phyloP scores from a whole-genome alignment of 176 grass and related monocot genomes.

The Dactylis glomerata region DNA sequence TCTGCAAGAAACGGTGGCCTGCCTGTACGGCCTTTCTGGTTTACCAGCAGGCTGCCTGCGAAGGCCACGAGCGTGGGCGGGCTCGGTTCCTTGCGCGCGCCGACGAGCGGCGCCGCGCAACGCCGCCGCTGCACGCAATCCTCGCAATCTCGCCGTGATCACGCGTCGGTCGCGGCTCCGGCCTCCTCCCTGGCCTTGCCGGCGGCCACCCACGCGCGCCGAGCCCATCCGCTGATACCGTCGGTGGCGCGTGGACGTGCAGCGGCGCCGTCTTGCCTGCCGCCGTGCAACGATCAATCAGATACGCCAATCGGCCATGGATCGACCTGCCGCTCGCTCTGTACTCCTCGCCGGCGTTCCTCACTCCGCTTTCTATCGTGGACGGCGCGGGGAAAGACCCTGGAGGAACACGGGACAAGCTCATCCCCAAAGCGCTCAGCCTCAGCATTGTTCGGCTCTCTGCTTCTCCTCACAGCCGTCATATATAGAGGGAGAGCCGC shows the following conservation, averaged over 20 bases:
- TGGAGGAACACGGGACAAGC: neutral
- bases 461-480: neutral
- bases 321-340: neutral
- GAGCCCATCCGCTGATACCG: neutral
- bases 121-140: neutral
- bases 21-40: neutral
- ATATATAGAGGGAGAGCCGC: neutral
- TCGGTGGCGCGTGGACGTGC: neutral
- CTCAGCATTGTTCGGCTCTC: neutral
- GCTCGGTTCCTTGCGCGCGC: neutral
- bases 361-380: neutral
- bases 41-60: neutral
- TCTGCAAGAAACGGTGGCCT: neutral
- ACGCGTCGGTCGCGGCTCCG: neutral
- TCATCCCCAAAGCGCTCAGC: neutral
- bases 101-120: neutral
- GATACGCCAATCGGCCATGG: neutral
- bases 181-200: neutral
- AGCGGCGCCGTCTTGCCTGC: neutral
- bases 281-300: neutral
- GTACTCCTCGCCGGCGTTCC: neutral
- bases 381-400: neutral
- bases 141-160: neutral
- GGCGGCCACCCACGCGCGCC: neutral
- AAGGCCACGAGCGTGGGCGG: neutral